Base-by-base conservation (phyloP, 768 basidiomycete species). In the Calocera viscosa region DNA sequence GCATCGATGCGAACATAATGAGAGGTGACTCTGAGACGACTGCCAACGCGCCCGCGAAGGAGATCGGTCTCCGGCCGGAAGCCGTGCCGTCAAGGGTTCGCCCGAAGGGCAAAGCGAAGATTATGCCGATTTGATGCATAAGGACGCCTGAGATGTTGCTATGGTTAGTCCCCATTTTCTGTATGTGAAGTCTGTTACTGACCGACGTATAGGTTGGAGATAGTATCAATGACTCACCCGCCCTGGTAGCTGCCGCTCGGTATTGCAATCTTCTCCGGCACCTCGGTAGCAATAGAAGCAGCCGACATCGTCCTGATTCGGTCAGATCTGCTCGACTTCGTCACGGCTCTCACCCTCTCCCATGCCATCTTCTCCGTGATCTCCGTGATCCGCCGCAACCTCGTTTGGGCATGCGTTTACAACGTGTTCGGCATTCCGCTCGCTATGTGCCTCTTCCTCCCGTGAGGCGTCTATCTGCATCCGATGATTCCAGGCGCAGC, bases 151-250 rank as follows among this genome's bases (percentile, higher is more conserved):
- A 10, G 89, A 88, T 32, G 88, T 97, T 35, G 94, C 93, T 1
- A 96, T 97, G 95, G 94, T 91, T 72, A 67, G 83, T 78, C n/a
- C n/a, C n/a, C n/a, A n/a, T n/a, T n/a, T n/a, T n/a, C n/a, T n/a
- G n/a, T n/a, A n/a, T n/a, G n/a, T n/a, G n/a, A n/a, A n/a, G n/a
- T n/a, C n/a, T n/a, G n/a, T n/a, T n/a, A n/a, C n/a, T n/a, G n/a
- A n/a, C n/a, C n/a, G n/a, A n/a, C n/a, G n/a, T n/a, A n/a, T 69
- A 94, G 93, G 93, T 99, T 40, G 96, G 96, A 26, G 96, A 99
- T 76, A 96, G 96, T 35, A 96, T 98, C 79, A 98, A 99, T 75
- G 96, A 99, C 75, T 97, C 95, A 1, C 95, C 94, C 1, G 96
- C 95, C 14, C 86, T 99, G 1, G 94, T 94, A 16, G 94, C 92